These are phyloP conservation scores for Skeletonema marinoi DNA, from an alignment of 108 stramenopile genomes.

Conservation along the genomic window DNA sequence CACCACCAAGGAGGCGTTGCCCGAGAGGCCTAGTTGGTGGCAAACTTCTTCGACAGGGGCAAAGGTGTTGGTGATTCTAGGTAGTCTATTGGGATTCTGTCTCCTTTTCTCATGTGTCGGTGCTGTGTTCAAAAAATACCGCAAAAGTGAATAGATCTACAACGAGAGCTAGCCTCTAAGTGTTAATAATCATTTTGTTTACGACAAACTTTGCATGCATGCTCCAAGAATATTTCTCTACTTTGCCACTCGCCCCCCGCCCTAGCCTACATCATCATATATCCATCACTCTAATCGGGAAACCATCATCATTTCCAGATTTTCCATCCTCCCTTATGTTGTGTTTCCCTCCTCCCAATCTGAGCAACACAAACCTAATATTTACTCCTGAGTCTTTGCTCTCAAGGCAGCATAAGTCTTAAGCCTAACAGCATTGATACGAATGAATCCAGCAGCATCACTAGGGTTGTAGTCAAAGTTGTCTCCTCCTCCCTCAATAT, in stretches of 20 bases:
- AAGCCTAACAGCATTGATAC: conserved; percentile 96
- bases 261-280: no score
- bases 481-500: conserved; percentile 95
- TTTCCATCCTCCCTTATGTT: no score
- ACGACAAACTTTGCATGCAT: no score
- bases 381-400: conserved; percentile 50
- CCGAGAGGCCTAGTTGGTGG: conserved; percentile 29
- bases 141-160: neutral
- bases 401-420: conserved; percentile 96
- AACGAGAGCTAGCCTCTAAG: no score
- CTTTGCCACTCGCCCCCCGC: no score
- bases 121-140: neutral
- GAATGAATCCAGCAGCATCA: conserved; percentile 98
- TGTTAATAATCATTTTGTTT: no score
- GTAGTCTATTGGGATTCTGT: conserved; percentile 5
- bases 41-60: conserved; percentile 10
- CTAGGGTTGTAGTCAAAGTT: conserved; percentile 98
- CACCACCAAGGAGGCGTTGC: conserved; percentile 19
- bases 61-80: conserved; percentile 14
- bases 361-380: no score
- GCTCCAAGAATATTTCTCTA: no score
- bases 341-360: no score
- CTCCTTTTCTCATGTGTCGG: neutral
- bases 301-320: no score
- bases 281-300: no score